Base-by-base conservation (phyloP, 2,329 filamentous ascomycete species). In the Pseudogymnoascus sp. region DNA sequence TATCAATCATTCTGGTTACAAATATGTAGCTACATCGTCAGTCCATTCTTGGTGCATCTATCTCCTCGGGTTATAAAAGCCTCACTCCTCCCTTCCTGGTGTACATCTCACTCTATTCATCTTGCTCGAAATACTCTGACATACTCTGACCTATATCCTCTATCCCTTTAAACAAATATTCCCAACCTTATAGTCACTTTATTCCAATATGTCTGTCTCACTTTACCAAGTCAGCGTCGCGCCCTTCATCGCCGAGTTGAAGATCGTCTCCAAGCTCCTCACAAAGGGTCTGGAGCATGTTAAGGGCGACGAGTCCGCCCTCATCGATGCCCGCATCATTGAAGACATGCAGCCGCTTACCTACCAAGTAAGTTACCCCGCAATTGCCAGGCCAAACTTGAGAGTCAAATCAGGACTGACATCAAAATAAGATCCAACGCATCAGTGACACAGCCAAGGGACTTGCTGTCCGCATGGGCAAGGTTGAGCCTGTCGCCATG, bases 281-380 rank as follows among this genome's bases (percentile, higher is more conserved):
- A 69, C 74, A 37, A 79, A 80, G 67, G 80, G 70, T 63, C 74
- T 78, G 65, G 65, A 71, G 3, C 75, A 77, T 65, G 74, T 74
- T 63, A 69, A 76, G 25, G 68, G 75, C 4, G 65, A 71, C 3
- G 72, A 75, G 25, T 70, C 80, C 56, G 46, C 36, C 12, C 40
- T 71, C 16, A 63, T 79, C 53, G 71, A 75, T 6, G 73, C 75
- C n/a, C 74, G 74, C 2, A 73, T 85, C 18, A 70, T 75, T 63
- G 75, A 75, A 0, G 79, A 83, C 71, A 84, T 84, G 82, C 65
- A 70, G n/a, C 69, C 76, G 3, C 71, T 84, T 56, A 64, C 74
- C 64, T 82, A 74, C 72, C 82, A 85, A 68, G 46, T 56, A 56
- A 56, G 11, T 12, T 56, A 56, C 46, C 25, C 46, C 46, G 25